phyloP scores from a whole-genome alignment of 352 stramenopile species.

The Phytophthora idaei region DNA sequence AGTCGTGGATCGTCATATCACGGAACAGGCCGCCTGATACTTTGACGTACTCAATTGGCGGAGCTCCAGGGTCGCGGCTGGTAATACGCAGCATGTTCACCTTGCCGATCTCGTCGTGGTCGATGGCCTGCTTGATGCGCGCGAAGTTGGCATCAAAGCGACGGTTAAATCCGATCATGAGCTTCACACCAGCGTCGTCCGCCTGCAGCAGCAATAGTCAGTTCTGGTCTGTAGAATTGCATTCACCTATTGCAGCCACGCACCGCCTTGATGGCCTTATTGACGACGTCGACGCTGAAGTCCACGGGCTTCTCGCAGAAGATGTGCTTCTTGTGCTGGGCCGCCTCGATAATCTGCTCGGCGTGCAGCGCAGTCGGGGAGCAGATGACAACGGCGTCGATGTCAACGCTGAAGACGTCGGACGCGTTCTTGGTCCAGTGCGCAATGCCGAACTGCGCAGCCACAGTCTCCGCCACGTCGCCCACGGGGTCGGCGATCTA shows the following conservation, averaged over 20 bases:
- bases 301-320: slow-evolving; percentile 97
- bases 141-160: slow-evolving; percentile 95
- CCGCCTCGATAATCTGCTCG: slow-evolving; percentile 94
- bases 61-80: slow-evolving; percentile 56
- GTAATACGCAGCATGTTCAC: slow-evolving; percentile 86
- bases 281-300: slow-evolving; percentile 74
- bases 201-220: slow-evolving; percentile 38
- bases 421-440: slow-evolving; percentile 68
- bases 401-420: slow-evolving; percentile 94
- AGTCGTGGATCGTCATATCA: slow-evolving; percentile 97
- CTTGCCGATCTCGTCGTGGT: slow-evolving; percentile 88
- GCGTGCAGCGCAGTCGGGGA: slow-evolving; percentile 94
- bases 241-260: background rate
- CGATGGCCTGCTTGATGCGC: slow-evolving; percentile 85
- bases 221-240: too few relatives aligned
- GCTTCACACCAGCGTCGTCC: slow-evolving; percentile 81
- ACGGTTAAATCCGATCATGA: slow-evolving; percentile 95
- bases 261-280: slow-evolving; percentile 59
- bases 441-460: slow-evolving; percentile 50
- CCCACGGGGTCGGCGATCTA: slow-evolving; percentile 53
- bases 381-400: slow-evolving; percentile 97
- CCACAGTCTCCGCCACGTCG: slow-evolving; percentile 28
- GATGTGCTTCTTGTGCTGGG: slow-evolving; percentile 93
- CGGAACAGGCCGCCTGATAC: slow-evolving; percentile 91
- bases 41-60: slow-evolving; percentile 54